Base-by-base conservation (phyloP, 108 stramenopile genomes). In the Discostella stelligeroides region DNA sequence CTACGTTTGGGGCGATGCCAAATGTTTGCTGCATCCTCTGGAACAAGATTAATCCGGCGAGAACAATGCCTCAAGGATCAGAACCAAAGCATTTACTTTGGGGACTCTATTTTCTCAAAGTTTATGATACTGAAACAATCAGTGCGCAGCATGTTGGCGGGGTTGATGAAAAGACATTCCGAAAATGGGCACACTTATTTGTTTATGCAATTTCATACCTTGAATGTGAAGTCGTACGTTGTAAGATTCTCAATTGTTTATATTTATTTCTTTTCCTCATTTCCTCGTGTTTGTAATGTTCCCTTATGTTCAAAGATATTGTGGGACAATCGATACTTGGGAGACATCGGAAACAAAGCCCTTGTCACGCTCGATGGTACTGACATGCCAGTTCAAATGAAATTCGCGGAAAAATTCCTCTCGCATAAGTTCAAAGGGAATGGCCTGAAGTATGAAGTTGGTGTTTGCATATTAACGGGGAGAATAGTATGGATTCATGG, bases 141-240 rank as follows among this genome's bases (percentile, higher is more conserved):
- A 21, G 41, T 29, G 57, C 68, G 21, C 23, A 43, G 29, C 27
- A 18, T 18, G 57, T 43, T 18, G 58, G 68, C 29, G 40, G 58
- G 18, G 46, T 65, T n/a, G 68, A 68, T n/a, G 70, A 72, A 38
- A 73, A 73, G 39, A 73, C 72, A 17, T 73, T 66, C 21, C 63
- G 50, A 13, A 70, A 70, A 46, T 76, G 75, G 75, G 17, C 29
- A 20, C 51, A 60, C 58, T 27, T 59, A 17, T 68, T 76, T 48
- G 51, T 76, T 27, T 34, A 49, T 38, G 68, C 68, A 25, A 70
- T 68, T 50, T 64, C 54, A 42, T 57, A 55, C 28, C 63, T 65
- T 38, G 63, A 65, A 37, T 60, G 43, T 41, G 46, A 43, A 51
- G 61, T 71, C 34, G 70, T 71, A 50, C 50, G 70, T 71, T 27